A percentile compares a stretch with the other conserved stretches of the same genome.
phyloP scores from a whole-genome alignment of 441 rosid genomes.

The Erodium trifolium region DNA sequence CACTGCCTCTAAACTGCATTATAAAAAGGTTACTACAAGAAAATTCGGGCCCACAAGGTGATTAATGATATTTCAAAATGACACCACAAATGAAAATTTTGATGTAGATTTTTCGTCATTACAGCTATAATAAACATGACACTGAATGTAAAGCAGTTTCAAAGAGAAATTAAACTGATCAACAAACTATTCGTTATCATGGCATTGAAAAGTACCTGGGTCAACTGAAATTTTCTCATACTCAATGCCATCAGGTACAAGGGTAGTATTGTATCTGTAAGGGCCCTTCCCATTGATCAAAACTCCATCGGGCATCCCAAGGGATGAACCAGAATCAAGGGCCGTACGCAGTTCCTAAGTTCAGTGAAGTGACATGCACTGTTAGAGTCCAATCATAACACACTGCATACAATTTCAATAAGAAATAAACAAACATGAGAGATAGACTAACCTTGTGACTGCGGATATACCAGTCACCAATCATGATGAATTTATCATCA shows the following conservation, averaged over 20 bases:
- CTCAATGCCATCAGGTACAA: not conserved
- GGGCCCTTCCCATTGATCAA: not conserved
- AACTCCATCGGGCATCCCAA: not conserved
- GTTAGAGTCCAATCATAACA: not conserved
- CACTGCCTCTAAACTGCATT: no score
- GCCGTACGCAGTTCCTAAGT: not conserved
- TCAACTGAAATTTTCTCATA: not conserved
- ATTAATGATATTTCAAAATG: no score
- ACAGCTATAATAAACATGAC: no score
- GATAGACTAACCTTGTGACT: slow-evolving; percentile 56
- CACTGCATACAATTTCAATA: no score
- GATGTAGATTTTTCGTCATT: no score
- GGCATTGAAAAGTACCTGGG: not conserved
- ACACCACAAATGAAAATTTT: no score
- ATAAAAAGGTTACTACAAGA: no score
- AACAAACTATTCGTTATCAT: not conserved
- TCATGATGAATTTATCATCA: slow-evolving; percentile 71
- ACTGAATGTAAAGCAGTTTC: not conserved
- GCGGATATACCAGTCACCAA: slow-evolving; percentile 80
- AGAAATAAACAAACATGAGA: not conserved
- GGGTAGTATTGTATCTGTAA: not conserved
- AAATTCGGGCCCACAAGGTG: no score
- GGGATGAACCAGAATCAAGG: not conserved
- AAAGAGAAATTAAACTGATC: no score
- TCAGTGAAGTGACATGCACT: not conserved